These are phyloP conservation scores for Syncephalastrum sp. DNA, from an alignment of 371 early-diverging fungal genomes.

Conservation along the genomic window DNA sequence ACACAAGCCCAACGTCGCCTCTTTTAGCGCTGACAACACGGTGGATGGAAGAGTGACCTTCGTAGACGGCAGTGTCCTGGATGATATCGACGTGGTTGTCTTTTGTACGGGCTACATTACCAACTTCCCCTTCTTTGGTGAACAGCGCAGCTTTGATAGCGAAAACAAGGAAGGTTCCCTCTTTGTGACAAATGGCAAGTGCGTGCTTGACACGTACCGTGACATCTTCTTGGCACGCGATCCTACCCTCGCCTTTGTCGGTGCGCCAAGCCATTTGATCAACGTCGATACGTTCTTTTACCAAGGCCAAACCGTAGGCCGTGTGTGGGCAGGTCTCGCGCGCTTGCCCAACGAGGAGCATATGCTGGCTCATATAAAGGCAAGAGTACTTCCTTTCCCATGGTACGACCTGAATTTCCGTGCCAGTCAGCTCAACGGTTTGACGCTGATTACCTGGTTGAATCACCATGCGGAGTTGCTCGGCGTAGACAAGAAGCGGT, in stretches of 20 bases:
- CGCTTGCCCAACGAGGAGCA: conserved; percentile 17
- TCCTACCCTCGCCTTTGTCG: conserved; percentile 39
- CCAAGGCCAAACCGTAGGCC: conserved; percentile 34
- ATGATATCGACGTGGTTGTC: conserved; percentile 57
- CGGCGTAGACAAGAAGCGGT: too few relatives aligned
- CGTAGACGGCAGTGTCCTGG: conserved; percentile 53
- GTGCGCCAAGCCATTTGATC: conserved; percentile 21
- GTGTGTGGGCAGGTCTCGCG: conserved; percentile 38
- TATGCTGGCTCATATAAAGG: conserved; percentile 21
- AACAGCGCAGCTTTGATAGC: conserved; percentile 7
- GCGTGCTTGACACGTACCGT: conserved; percentile 26
- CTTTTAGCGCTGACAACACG: conserved; percentile 26
- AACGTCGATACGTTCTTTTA: conserved; percentile 25
- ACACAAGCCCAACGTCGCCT: conserved; percentile 18
- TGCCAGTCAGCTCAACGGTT: conserved; percentile 14
- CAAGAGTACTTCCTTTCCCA: conserved; percentile 13
- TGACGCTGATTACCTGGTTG: conserved; percentile 26
- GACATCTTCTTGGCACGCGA: conserved; percentile 34
- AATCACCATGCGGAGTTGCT: conserved; percentile 28
- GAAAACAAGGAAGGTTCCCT: conserved; percentile 1
- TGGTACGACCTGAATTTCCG: conserved; percentile 1
- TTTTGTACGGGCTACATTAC: conserved; percentile 67
- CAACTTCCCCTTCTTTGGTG: conserved; percentile 52
- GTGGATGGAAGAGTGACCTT: conserved; percentile 42
- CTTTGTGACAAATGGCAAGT: conserved; percentile 14